phyloP scores from a whole-genome alignment of 1,139 yeast species.

The Chernovozyma aurita region DNA sequence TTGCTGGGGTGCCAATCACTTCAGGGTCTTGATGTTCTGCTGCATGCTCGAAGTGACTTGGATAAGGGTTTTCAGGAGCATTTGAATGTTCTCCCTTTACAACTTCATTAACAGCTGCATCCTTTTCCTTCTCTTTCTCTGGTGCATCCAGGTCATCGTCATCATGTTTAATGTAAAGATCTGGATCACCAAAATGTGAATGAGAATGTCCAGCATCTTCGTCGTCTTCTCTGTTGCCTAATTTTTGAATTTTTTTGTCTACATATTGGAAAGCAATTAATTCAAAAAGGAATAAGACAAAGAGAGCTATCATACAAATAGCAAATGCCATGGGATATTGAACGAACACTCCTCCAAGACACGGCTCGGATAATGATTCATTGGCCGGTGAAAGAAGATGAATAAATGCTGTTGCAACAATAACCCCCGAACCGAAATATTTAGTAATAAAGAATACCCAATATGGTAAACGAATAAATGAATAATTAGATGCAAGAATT shows the following conservation, averaged over 20 bases:
- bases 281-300: conserved; percentile 51
- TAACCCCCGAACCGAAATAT: conserved; percentile 90
- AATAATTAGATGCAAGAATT: conserved; percentile 49
- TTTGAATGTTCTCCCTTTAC: conserved; percentile 2
- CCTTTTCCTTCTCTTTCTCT: conserved; percentile 12
- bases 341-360: conserved; percentile 53
- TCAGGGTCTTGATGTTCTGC: conserved; percentile 53
- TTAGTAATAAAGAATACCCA: conserved; percentile 70
- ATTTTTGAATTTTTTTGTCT: conserved; percentile 28
- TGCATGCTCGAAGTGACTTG: conserved; percentile 47
- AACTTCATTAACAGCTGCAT: conserved; percentile 5
- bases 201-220: conserved; percentile 32
- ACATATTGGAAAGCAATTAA: conserved; percentile 50
- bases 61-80: conserved; percentile 21
- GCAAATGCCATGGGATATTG: conserved; percentile 64
- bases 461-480: conserved; percentile 49
- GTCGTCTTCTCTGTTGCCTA: conserved; percentile 9
- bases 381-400: conserved; percentile 80
- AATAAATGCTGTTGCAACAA: conserved; percentile 82
- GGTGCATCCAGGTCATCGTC: conserved; percentile 13
- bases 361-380: conserved; percentile 45
- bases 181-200: conserved; percentile 48
- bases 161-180: conserved; percentile 22
- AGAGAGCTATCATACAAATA: conserved; percentile 53
- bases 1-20: conserved; percentile 37